Percentiles rank a stretch among this genome's conserved stretches.
Conservation (phyloP, 2,329 filamentous ascomycete species). For the Fusarium bactridioides region DNA sequence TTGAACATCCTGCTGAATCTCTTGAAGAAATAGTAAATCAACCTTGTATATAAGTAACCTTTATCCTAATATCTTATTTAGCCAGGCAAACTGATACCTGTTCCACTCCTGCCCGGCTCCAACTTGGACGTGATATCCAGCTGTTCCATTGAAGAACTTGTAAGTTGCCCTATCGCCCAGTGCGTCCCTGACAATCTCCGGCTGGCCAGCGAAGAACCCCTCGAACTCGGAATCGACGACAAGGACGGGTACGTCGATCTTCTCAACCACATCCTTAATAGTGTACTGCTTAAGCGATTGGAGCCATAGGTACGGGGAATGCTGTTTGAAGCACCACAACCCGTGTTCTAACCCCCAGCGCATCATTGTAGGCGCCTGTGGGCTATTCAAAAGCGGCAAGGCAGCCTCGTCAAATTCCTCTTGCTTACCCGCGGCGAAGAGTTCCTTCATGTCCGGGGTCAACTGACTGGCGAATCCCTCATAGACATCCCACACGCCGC, state of each 20-base stretch:
- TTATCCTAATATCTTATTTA: neutral
- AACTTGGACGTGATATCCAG: neutral
- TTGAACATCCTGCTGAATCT: too few species aligned
- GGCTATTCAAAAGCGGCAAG: neutral
- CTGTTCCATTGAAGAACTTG: neutral
- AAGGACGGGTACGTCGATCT: neutral
- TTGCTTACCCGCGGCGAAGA: neutral
- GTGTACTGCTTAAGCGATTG: neutral
- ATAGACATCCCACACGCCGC: neutral
- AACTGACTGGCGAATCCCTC: neutral
- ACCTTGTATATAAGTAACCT: too few species aligned
- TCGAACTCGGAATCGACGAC: neutral
- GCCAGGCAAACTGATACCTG: neutral
- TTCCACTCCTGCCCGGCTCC: neutral
- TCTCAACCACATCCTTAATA: fast-evolving
- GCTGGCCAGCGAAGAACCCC: neutral
- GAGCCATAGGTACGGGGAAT: neutral
- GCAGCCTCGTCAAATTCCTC: neutral
- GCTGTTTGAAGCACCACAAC: neutral
- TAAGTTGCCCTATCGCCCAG: neutral
- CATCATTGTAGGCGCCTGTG: neutral
- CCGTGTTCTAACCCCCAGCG: neutral
- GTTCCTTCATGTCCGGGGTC: neutral
- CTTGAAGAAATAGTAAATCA: too few species aligned
- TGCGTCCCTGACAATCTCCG: neutral